phyloP scores from a whole-genome alignment of 768 basidiomycete species.

The Candolleomyces aberdarensis region DNA sequence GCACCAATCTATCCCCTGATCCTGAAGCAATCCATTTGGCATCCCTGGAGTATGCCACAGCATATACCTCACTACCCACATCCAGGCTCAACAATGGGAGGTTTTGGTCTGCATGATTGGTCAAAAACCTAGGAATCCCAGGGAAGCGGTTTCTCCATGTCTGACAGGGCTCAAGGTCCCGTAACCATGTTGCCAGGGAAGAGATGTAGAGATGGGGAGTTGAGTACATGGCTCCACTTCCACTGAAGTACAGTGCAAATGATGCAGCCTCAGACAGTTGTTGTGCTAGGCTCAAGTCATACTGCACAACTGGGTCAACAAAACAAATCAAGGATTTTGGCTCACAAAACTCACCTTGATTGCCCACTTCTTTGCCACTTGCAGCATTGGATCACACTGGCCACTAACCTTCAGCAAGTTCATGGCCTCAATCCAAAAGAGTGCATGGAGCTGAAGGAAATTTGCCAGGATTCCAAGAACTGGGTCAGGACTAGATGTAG shows the following conservation, averaged over 20 bases:
- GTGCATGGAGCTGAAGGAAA: slow-evolving; percentile 4
- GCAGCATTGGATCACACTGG: neutral
- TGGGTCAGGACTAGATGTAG: neutral
- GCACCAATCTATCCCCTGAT: too few relatives aligned
- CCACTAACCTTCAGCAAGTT: neutral
- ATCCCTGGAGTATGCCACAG: neutral
- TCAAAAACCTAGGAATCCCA: neutral
- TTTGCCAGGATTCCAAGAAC: slow-evolving; percentile 5
- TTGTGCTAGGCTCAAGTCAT: neutral
- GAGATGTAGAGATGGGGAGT: slow-evolving; percentile 5
- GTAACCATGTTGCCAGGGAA: neutral
- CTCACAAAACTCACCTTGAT: neutral
- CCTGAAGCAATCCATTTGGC: neutral
- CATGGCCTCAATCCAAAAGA: slow-evolving; percentile 11
- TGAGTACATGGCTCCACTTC: neutral
- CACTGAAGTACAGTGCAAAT: slow-evolving; percentile 4
- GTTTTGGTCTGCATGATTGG: too few relatives aligned
- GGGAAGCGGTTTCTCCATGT: neutral
- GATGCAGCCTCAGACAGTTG: neutral
- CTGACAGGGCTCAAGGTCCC: neutral
- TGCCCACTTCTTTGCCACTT: neutral
- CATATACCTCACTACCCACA: neutral
- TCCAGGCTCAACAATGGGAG: neutral
- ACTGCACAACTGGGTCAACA: neutral
- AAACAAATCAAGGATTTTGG: neutral